These are phyloP conservation scores for Brassica balearica DNA, from an alignment of 441 rosid genomes.

Conservation along the genomic window DNA sequence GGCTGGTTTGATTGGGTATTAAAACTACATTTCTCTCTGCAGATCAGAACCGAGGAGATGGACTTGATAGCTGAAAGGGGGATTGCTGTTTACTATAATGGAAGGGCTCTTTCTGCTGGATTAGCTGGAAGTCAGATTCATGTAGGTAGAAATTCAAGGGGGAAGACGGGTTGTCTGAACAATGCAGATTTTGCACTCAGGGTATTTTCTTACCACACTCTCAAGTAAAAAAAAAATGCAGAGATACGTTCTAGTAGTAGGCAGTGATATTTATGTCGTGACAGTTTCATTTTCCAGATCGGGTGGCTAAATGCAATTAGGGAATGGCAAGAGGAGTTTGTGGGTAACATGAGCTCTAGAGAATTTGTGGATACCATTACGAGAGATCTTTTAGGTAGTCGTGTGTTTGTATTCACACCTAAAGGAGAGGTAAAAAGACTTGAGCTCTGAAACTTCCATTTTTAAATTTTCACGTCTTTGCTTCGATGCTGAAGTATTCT, in stretches of 20 bases:
- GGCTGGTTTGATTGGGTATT: slow-evolving; percentile 16
- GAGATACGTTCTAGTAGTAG: slow-evolving; percentile 10
- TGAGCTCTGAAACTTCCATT: slow-evolving; percentile 26
- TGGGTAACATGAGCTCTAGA: slow-evolving; percentile 99
- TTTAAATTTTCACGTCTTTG: not conserved
- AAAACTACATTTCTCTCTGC: slow-evolving; percentile 39
- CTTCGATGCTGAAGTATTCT: slow-evolving; percentile 15
- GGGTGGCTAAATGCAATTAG: slow-evolving; percentile 99
- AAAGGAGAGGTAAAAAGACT: slow-evolving; percentile 87
- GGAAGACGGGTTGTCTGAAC: slow-evolving; percentile 83
- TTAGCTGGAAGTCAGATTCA: slow-evolving; percentile 76
- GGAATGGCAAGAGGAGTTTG: slow-evolving; percentile 99
- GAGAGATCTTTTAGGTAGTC: slow-evolving; percentile 91
- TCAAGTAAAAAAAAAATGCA: slow-evolving; percentile 24
- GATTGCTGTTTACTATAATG: slow-evolving; percentile 97
- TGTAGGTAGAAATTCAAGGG: slow-evolving; percentile 71
- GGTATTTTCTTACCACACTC: slow-evolving; percentile 56
- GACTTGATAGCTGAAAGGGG: slow-evolving; percentile 97
- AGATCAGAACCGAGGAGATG: slow-evolving; percentile 99
- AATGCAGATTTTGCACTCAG: slow-evolving; percentile 95
- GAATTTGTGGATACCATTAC: slow-evolving; percentile 98
- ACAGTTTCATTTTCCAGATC: slow-evolving; percentile 63
- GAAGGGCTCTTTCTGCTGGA: slow-evolving; percentile 78
- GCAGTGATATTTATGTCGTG: slow-evolving; percentile 32
- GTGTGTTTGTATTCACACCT: slow-evolving; percentile 93